These are phyloP conservation scores for Nymphaea thermarum DNA, from an alignment of 164 flowering plant species.

Conservation along the genomic window DNA sequence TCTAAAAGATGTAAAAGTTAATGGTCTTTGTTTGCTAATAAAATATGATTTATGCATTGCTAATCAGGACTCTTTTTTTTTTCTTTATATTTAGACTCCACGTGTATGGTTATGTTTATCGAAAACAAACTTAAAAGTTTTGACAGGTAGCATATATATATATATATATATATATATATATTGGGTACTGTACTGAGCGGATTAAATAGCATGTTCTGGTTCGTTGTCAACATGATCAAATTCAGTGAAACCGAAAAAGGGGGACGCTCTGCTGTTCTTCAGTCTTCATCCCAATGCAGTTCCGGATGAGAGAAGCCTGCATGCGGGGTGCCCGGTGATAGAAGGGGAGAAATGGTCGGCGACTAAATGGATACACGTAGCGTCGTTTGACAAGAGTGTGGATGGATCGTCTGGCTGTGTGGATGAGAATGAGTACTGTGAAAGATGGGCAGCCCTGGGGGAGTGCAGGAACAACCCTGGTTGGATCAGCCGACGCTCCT, in stretches of 20 bases:
- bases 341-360: slow-evolving; percentile 99
- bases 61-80: too few species aligned
- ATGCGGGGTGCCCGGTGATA: slow-evolving; percentile 86
- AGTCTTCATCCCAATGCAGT: slow-evolving; percentile 60
- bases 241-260: slow-evolving; percentile 76
- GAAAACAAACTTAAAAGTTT: background rate
- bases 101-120: background rate
- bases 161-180: too few species aligned
- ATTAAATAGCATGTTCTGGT: background rate
- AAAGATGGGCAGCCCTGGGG: slow-evolving; percentile 81
- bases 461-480: slow-evolving; percentile 92
- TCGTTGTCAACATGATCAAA: slow-evolving; percentile 2
- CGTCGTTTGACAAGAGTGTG: slow-evolving; percentile 48
- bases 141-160: background rate
- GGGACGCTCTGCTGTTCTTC: slow-evolving; percentile 95
- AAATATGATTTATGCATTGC: too few species aligned
- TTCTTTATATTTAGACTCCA: background rate
- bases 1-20: too few species aligned
- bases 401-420: slow-evolving; percentile 27
- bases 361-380: slow-evolving; percentile 97
- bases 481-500: slow-evolving; percentile 63
- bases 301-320: slow-evolving; percentile 71
- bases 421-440: slow-evolving; percentile 59
- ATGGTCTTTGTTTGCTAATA: too few species aligned
- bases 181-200: too few species aligned